phyloP scores from a whole-genome alignment of 1,284 basidiomycete genomes.

The Pseudomicrostroma phylloplanum region DNA sequence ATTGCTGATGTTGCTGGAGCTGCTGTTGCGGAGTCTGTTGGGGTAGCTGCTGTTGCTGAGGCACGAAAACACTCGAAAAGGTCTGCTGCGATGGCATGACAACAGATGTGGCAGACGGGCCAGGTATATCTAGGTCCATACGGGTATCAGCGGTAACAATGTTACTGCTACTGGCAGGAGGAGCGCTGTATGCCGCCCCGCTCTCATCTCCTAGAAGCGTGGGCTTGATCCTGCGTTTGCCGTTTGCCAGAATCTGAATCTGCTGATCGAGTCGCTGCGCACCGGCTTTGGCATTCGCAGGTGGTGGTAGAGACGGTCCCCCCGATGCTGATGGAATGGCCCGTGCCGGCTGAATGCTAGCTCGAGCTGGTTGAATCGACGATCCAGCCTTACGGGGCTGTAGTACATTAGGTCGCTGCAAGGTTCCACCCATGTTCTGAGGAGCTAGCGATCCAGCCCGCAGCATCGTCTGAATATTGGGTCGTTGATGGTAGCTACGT shows the following conservation, averaged over 20 bases:
- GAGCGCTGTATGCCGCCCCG: background rate
- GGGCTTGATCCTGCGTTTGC: slow-evolving; percentile 64
- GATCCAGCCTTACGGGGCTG: slow-evolving; percentile 38
- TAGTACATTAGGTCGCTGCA: slow-evolving; percentile 36
- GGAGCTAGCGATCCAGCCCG: too few relatives aligned
- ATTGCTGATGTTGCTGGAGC: slow-evolving; percentile 18
- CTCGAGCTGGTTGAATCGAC: background rate
- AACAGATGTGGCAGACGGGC: slow-evolving; percentile 18
- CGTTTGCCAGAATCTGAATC: slow-evolving; percentile 52
- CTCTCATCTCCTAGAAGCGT: slow-evolving; percentile 52
- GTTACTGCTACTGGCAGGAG: background rate
- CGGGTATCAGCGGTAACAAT: slow-evolving; percentile 4
- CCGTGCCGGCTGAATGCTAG: background rate
- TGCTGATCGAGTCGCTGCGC: slow-evolving; percentile 40
- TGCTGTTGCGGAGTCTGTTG: too few relatives aligned
- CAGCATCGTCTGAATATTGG: too few relatives aligned
- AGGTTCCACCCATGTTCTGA: slow-evolving; percentile 7
- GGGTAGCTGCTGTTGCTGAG: slow-evolving; percentile 19
- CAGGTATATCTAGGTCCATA: slow-evolving; percentile 20
- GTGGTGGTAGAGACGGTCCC: slow-evolving; percentile 9
- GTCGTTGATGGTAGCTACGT: background rate
- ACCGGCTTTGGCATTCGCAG: slow-evolving; percentile 9
- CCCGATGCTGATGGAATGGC: background rate
- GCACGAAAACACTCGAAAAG: slow-evolving; percentile 11
- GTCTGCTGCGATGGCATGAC: slow-evolving; percentile 14